These are phyloP conservation scores for Uncinocarpus reesii DNA, from an alignment of 2,329 filamentous ascomycete species.

Conservation along the genomic window DNA sequence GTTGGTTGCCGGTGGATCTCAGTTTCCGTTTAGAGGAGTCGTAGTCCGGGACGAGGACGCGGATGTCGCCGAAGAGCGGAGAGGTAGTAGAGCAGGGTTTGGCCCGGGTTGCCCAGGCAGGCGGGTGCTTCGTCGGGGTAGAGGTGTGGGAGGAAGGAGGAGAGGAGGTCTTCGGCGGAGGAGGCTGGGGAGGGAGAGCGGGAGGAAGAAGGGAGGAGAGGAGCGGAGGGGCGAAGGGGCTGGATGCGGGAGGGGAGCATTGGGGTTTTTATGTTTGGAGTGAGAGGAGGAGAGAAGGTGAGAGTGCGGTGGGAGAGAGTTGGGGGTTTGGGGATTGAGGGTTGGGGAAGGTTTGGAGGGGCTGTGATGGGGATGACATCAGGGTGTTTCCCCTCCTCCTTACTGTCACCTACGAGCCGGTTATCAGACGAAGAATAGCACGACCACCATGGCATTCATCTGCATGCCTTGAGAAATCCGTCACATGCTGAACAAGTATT, in stretches of 20 bases:
- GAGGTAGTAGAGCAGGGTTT: constrained; percentile 43
- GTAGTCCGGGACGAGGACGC: constrained; percentile 34
- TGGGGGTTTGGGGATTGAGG: no score
- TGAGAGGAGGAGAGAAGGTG: not conserved
- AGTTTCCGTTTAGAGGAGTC: no score
- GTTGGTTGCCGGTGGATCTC: no score
- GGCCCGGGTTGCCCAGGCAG: constrained; percentile 45
- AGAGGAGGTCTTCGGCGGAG: constrained; percentile 44
- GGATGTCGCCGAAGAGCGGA: constrained; percentile 32
- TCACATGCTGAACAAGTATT: no score
- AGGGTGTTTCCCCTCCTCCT: no score
- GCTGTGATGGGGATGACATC: not conserved
- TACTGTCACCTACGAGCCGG: no score
- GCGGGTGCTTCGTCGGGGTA: constrained; percentile 48
- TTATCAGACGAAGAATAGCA: no score
- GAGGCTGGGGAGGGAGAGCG: not conserved
- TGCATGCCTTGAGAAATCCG: no score
- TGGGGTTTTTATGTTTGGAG: not conserved
- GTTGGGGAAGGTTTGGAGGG: no score
- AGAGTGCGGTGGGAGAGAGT: not conserved
- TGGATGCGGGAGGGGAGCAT: constrained; percentile 23
- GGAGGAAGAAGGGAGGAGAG: not conserved
- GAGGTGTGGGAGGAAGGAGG: constrained; percentile 43
- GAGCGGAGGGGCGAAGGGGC: not conserved
- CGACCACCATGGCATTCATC: no score